These are phyloP conservation scores for Fusarium chaquense DNA, from an alignment of 2,329 filamentous ascomycete genomes.

Conservation along the genomic window DNA sequence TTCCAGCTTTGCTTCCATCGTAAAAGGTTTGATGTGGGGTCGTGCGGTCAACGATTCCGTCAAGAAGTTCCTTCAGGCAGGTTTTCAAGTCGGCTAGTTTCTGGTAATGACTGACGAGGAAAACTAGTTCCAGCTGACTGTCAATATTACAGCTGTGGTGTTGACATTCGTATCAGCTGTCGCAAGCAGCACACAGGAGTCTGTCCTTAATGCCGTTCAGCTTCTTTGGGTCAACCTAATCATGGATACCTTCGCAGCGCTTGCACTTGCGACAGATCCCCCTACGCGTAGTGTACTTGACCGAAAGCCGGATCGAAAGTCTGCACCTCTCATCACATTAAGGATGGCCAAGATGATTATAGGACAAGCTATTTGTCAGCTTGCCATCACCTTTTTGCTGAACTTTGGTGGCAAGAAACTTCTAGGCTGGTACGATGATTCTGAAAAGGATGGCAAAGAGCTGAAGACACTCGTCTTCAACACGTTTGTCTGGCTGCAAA, in stretches of 20 bases:
- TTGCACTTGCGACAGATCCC: slow-evolving; percentile 73
- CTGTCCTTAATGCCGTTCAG: slow-evolving; percentile 70
- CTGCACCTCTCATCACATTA: slow-evolving; percentile 78
- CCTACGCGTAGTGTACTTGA: slow-evolving; percentile 70
- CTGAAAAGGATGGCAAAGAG: slow-evolving; percentile 46
- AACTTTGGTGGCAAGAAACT: slow-evolving; percentile 71
- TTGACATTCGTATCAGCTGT: slow-evolving; percentile 71
- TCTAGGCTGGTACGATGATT: slow-evolving; percentile 57
- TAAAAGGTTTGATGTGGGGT: slow-evolving; percentile 73
- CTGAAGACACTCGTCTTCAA: slow-evolving; percentile 75
- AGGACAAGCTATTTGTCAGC: slow-evolving; percentile 71
- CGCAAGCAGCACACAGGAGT: slow-evolving; percentile 61
- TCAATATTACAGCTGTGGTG: slow-evolving; percentile 71
- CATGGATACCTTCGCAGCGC: slow-evolving; percentile 73
- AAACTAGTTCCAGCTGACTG: slow-evolving; percentile 69
- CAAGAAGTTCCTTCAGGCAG: slow-evolving; percentile 70
- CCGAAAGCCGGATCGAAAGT: slow-evolving; percentile 69
- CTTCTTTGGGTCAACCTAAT: slow-evolving; percentile 74
- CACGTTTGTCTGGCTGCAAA: slow-evolving; percentile 79
- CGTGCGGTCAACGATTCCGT: slow-evolving; percentile 73
- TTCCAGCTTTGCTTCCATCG: slow-evolving; percentile 63
- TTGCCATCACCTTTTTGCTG: slow-evolving; percentile 67
- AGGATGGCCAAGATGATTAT: slow-evolving; percentile 74
- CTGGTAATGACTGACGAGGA: neutral
- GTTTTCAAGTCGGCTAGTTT: slow-evolving; percentile 6